phyloP scores from a whole-genome alignment of 306 rosid species.

The Vigna radiata region DNA sequence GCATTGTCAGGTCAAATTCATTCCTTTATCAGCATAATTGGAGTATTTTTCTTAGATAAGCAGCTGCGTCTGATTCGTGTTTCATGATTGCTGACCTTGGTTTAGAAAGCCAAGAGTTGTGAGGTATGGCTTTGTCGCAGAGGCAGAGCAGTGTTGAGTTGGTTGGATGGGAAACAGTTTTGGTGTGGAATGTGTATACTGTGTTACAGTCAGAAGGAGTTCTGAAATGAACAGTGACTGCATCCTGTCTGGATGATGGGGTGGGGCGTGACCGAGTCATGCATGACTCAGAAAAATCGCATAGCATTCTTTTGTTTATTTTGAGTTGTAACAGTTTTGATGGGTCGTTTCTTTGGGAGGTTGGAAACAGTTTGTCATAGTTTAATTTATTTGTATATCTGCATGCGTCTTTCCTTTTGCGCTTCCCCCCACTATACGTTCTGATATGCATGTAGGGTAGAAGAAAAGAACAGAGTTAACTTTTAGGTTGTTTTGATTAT shows the following conservation, averaged over 20 bases:
- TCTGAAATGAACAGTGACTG: conserved; percentile 32
- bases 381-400: conserved; percentile 46
- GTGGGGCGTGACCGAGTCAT: conserved; percentile 39
- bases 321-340: conserved; percentile 52
- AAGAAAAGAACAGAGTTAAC: not conserved
- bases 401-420: not conserved
- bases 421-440: not conserved
- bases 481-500: not conserved
- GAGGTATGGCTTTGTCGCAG: conserved; percentile 30
- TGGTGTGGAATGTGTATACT: conserved; percentile 50
- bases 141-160: conserved; percentile 38
- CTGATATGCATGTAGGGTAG: not conserved
- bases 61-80: conserved; percentile 47
- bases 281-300: conserved; percentile 32
- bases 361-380: conserved; percentile 23
- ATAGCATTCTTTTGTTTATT: conserved; percentile 43
- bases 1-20: conserved; percentile 39
- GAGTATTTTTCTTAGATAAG: conserved; percentile 38
- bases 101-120: conserved; percentile 38
- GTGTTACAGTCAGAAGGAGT: conserved; percentile 21
- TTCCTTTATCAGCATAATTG: conserved; percentile 36
- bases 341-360: conserved; percentile 35
- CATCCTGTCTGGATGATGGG: conserved; percentile 47
- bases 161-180: conserved; percentile 47
- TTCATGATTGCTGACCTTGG: conserved; percentile 46